phyloP scores from a whole-genome alignment of 2,329 filamentous ascomycete species.

The Aureobasidium leucospermi region DNA sequence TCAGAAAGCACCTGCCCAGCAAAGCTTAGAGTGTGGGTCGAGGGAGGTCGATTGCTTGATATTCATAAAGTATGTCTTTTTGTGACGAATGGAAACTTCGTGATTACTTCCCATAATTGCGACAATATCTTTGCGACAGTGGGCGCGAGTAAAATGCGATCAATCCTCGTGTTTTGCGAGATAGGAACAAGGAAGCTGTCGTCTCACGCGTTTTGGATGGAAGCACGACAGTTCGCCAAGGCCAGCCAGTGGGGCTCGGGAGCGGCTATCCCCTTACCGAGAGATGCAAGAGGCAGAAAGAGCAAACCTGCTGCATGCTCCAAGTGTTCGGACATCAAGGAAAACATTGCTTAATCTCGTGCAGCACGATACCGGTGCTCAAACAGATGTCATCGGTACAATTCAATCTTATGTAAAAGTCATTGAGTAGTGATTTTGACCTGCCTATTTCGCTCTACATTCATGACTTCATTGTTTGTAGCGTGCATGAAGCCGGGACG shows the following conservation, averaged over 20 bases:
- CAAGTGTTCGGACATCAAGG: too few species aligned
- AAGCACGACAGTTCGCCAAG: not conserved
- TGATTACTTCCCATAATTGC: too few species aligned
- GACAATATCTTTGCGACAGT: not conserved
- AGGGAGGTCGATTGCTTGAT: slow-evolving; percentile 1
- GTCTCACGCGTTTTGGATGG: not conserved
- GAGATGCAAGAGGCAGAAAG: not conserved
- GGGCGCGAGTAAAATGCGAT: not conserved
- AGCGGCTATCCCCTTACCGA: not conserved
- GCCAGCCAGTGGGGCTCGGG: not conserved
- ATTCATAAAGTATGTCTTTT: not conserved
- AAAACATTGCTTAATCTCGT: too few species aligned
- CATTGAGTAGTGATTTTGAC: not conserved
- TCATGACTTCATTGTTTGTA: not conserved
- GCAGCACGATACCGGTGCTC: too few species aligned
- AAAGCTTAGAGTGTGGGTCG: slow-evolving; percentile 3
- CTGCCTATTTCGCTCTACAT: not conserved
- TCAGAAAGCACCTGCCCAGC: slow-evolving; percentile 1
- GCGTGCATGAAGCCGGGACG: not conserved
- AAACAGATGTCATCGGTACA: too few species aligned
- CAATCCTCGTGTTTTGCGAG: not conserved
- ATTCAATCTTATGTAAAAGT: not conserved
- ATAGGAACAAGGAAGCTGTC: not conserved
- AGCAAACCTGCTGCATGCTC: not conserved
- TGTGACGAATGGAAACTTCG: too few species aligned